Conservation (phyloP, 2,329 filamentous ascomycete genomes). For the Blumeria graminis region DNA sequence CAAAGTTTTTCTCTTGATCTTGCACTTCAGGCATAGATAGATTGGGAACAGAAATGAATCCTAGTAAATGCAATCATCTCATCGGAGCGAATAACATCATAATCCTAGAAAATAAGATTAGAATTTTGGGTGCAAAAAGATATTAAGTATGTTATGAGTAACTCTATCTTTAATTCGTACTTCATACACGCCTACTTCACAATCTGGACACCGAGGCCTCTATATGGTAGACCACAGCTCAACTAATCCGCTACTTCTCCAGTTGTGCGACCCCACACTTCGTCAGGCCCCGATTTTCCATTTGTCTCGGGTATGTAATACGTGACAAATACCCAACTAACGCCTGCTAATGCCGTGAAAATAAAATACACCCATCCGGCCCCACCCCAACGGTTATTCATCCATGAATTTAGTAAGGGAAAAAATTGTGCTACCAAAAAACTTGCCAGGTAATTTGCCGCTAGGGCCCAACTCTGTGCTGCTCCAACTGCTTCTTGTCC, state of each 20-base stretch:
- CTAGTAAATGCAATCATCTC: too few relatives aligned
- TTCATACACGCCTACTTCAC: too few relatives aligned
- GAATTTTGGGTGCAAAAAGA: too few relatives aligned
- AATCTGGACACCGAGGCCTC: too few relatives aligned
- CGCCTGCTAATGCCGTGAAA: constrained; percentile 51
- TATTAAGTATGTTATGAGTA: too few relatives aligned
- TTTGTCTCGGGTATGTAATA: constrained; percentile 67
- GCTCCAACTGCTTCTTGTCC: constrained; percentile 76
- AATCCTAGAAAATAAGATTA: too few relatives aligned
- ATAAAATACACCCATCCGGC: constrained; percentile 74
- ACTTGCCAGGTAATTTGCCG: constrained; percentile 71
- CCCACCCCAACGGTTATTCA: constrained; percentile 39
- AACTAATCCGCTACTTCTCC: not conserved
- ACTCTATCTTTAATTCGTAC: too few relatives aligned
- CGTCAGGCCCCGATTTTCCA: constrained; percentile 60
- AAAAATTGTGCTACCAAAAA: constrained; percentile 92
- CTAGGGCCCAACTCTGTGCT: constrained; percentile 69
- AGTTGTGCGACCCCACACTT: constrained; percentile 66
- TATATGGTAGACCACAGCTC: too few relatives aligned
- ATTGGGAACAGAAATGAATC: too few relatives aligned
- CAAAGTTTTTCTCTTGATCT: too few relatives aligned
- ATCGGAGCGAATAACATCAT: too few relatives aligned
- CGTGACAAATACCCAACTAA: constrained; percentile 48
- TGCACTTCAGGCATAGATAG: too few relatives aligned
- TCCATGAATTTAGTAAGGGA: constrained; percentile 53